These are phyloP conservation scores for Betula pendula DNA, from an alignment of 306 rosid genomes.

Conservation along the genomic window DNA sequence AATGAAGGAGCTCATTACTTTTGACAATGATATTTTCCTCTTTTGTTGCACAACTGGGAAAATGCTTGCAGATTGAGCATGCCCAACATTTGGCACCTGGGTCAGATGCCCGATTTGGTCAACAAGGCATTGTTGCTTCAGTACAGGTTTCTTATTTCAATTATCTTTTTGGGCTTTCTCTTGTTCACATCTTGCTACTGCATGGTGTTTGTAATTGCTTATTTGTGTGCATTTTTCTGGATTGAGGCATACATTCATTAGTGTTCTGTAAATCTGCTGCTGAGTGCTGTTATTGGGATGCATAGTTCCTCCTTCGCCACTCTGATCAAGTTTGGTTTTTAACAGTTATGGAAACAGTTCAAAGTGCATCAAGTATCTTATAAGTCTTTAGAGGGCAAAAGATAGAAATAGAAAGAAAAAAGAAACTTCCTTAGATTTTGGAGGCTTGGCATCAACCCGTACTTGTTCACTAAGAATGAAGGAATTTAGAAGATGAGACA, in stretches of 20 bases:
- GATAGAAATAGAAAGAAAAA: not conserved
- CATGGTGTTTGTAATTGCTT: not conserved
- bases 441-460: not conserved
- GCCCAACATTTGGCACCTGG: conserved; percentile 82
- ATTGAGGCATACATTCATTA: not conserved
- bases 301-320: not conserved
- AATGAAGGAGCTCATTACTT: conserved; percentile 3
- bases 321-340: not conserved
- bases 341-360: not conserved
- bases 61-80: conserved; percentile 77
- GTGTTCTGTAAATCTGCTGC: not conserved
- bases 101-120: conserved; percentile 58
- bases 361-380: not conserved
- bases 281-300: not conserved
- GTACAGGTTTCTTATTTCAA: conserved; percentile 55
- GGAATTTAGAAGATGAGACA: not conserved
- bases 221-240: not conserved
- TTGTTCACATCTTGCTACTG: conserved; percentile 11
- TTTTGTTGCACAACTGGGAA: conserved; percentile 12
- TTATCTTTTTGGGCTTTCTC: conserved; percentile 15
- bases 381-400: not conserved
- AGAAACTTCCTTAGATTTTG: not conserved
- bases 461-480: not conserved
- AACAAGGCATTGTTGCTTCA: conserved; percentile 68
- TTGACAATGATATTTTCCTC: conserved; percentile 1